Base-by-base conservation (phyloP, 352 stramenopile genomes). In the Blastocystis sp. region DNA sequence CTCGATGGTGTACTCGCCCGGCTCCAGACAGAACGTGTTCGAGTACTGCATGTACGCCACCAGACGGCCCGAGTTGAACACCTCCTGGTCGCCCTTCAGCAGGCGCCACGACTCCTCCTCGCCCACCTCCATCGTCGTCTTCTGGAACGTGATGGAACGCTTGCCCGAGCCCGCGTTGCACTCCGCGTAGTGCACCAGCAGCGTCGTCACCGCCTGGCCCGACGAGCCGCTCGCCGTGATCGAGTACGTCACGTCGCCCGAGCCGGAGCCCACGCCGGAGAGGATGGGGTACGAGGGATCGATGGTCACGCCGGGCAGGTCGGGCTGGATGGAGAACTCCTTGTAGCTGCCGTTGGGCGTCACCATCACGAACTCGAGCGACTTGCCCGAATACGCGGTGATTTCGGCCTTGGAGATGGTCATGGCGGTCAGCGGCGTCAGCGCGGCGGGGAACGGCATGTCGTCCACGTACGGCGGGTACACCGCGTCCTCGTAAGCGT, bases 51-150 rank as follows among this genome's bases (percentile, higher is more conserved):
- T 45, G n/a, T 37, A 77, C 37, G 66, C 50, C 9, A 26, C 59
- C n/a, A 85, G 51, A 4, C 33, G 41, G 45, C 74, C 74, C 13
- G 41, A 67, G 31, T 51, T 51, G 61, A 69, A 85, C 74, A 66
- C 10, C 55, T 67, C 50, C 55, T 62, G 33, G 4, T 39, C 37
- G 59, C 39, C 55, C 74, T 70, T 62, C 55, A 51, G 50, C 61
- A 85, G 45, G 26, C 60, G 41, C 74, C 74, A 85, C 35, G 74
- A 85, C 51, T 85, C 41, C 51, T 85, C 74, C 31, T 62, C 31
- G n/a, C 50, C 74, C 19, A 69, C 65, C 26, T 9, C 74, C 24
- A 59, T 16, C 24, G 74, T 85, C 1, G 51, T 67, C 51, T 55
- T 69, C 50, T 59, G 24, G 55, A 85, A 69, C 3, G 41, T 67